Percentiles rank a stretch among this genome's conserved stretches.
These are phyloP conservation scores for Boletus barrowsii DNA, from an alignment of 768 basidiomycete genomes.

Conservation along the genomic window DNA sequence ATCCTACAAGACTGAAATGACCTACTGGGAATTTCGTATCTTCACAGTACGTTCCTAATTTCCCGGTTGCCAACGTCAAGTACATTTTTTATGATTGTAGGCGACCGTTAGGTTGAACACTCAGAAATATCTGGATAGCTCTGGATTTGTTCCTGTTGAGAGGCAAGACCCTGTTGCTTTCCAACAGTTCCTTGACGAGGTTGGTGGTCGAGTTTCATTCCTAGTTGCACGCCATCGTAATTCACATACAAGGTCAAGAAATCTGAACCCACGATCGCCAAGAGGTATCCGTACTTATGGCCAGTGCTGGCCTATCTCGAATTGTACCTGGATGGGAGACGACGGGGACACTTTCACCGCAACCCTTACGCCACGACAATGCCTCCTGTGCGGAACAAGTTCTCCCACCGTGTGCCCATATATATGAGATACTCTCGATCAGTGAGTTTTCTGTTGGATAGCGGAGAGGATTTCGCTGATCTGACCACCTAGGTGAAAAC, in stretches of 20 bases:
- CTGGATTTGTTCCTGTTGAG: constrained; percentile 1
- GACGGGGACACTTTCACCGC: not conserved
- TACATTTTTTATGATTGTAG: not conserved
- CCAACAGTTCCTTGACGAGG: constrained; percentile 11
- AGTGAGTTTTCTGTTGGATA: not conserved
- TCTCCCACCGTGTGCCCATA: constrained; percentile 1
- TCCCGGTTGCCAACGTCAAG: not conserved
- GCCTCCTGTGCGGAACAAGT: no score
- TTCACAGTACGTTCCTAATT: constrained; percentile 9
- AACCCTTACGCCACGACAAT: no score
- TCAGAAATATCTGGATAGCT: not conserved
- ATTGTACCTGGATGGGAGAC: constrained; percentile 4
- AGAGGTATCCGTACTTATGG: constrained; percentile 17
- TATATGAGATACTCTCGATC: constrained; percentile 7
- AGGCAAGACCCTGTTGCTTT: constrained; percentile 8
- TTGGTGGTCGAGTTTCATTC: constrained; percentile 1
- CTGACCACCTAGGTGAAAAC: constrained; percentile 5
- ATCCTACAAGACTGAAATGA: not conserved
- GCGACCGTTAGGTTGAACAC: not conserved
- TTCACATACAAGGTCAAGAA: constrained; percentile 8
- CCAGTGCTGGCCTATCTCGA: constrained; percentile 15
- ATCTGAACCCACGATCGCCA: constrained; percentile 6
- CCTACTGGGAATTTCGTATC: not conserved
- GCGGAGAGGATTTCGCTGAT: not conserved
- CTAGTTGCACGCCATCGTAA: not conserved